phyloP scores from a whole-genome alignment of 495 filamentous ascomycete species.

The Penicillium cataractarum region DNA sequence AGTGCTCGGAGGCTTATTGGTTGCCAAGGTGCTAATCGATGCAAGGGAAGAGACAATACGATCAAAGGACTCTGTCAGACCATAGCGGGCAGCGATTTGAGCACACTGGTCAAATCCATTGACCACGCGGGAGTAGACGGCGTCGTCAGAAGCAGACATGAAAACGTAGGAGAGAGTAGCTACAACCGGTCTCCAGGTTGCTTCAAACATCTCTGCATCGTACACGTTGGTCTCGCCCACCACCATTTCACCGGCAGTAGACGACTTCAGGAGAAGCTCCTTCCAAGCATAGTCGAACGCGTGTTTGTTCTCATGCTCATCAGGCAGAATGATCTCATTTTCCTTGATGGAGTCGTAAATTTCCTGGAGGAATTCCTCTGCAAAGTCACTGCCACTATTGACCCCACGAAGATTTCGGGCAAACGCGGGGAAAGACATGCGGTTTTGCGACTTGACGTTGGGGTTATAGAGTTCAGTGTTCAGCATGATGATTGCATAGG shows the following conservation, averaged over 20 bases:
- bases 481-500: slow-evolving; percentile 94
- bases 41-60: slow-evolving; percentile 88
- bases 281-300: slow-evolving; percentile 98
- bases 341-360: slow-evolving; percentile 91
- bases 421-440: slow-evolving; percentile 84
- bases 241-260: slow-evolving; percentile 69
- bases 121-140: slow-evolving; percentile 90
- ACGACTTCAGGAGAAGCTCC: slow-evolving; percentile 85
- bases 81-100: slow-evolving; percentile 86
- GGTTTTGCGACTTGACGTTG: slow-evolving; percentile 76
- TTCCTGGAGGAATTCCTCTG: slow-evolving; percentile 78
- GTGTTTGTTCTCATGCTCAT: slow-evolving; percentile 94
- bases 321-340: slow-evolving; percentile 94
- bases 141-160: slow-evolving; percentile 97
- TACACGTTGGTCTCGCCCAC: slow-evolving; percentile 92
- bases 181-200: slow-evolving; percentile 93
- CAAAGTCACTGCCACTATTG: slow-evolving; percentile 84
- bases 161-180: slow-evolving; percentile 97
- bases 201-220: slow-evolving; percentile 96
- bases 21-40: slow-evolving; percentile 84
- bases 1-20: slow-evolving; percentile 75
- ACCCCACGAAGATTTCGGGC: slow-evolving; percentile 85
- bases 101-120: slow-evolving; percentile 96
- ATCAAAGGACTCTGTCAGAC: slow-evolving; percentile 82
- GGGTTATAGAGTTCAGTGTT: slow-evolving; percentile 96